A percentile compares a stretch with the other conserved stretches of the same genome.
These are phyloP conservation scores for Abortiporus biennis DNA, from an alignment of 1,284 basidiomycete genomes.

Conservation along the genomic window DNA sequence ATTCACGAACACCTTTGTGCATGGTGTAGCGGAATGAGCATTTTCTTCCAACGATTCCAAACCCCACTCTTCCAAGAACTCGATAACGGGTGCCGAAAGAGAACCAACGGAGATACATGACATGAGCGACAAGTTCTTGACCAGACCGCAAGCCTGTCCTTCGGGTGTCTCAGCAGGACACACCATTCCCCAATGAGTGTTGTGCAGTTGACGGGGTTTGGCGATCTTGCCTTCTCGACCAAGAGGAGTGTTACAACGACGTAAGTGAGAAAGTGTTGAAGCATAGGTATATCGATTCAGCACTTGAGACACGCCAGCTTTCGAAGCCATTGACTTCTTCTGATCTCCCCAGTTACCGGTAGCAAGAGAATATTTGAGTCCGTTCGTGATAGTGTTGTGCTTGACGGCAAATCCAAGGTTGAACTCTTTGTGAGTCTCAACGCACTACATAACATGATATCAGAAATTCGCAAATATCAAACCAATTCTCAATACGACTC, in stretches of 20 bases:
- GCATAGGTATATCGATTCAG: constrained; percentile 98
- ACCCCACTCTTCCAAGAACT: constrained; percentile 99
- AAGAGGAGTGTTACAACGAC: constrained; percentile 96
- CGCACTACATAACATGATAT: constrained; percentile 56
- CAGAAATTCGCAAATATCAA: constrained; percentile 7
- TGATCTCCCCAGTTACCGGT: constrained; percentile 99
- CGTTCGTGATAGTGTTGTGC: constrained; percentile 96
- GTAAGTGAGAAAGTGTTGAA: constrained; percentile 95
- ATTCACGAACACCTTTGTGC: constrained; percentile 98
- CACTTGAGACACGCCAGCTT: constrained; percentile 98
- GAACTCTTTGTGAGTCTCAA: constrained; percentile 96
- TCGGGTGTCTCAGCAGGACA: constrained; percentile 99
- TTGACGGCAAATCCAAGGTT: constrained; percentile 91
- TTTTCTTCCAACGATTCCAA: constrained; percentile 91
- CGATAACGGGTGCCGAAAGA: constrained; percentile 93
- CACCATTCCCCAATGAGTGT: constrained; percentile 99
- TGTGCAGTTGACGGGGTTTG: constrained; percentile 98
- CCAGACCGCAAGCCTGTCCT: constrained; percentile 98
- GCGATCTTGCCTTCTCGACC: constrained; percentile 99
- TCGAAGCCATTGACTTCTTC: constrained; percentile 96
- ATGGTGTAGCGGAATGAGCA: constrained; percentile 73
- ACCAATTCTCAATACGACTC: constrained; percentile 13
- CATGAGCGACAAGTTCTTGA: constrained; percentile 99
- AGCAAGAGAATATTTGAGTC: constrained; percentile 95
- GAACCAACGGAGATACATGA: constrained; percentile 97